Evolutionary conservation across 192 early-diverging fungal species (phyloP), one percentile per base, ranked within the genome.

Genomic region (Backusella luteola): DNA sequence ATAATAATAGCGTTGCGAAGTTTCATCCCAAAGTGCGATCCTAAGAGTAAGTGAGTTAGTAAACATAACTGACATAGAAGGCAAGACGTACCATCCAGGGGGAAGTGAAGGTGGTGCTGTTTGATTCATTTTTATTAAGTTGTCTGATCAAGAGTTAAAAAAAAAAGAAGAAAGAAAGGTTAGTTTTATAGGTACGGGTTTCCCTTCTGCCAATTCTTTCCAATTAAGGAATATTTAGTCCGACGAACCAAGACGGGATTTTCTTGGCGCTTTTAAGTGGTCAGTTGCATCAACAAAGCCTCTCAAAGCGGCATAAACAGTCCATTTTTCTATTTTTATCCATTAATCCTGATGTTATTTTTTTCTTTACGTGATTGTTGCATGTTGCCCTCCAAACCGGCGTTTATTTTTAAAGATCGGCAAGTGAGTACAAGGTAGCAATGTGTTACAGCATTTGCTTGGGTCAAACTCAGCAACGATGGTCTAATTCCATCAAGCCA

Each of bases 21-120:
- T 34, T 34, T 73, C 63, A n/a, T 79, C 77, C 77, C 77, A 79
- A 34, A 74, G 67, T 36, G 77, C 72, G 15, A 79, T 52, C 77
- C 77, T 79, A 74, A 15, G 3, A 19, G 11, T 0, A 32, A 67
- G 7, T 26, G 26, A 29, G 56, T 63, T 63, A 26, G 56, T 29
- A 29, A 63, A 21, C 42, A 14, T 29, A 63, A 29, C 7, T 6
- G 11, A 23, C 12, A 14, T 63, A 29, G 0, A 29, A 23, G 21
- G 1, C 56, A 29, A 32, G 14, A 34, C 12, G 29, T 79, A 79
- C 77, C 77, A 79, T 73, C 77, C 77, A n/a, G 71, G 39, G 2
- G 77, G 77, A 59, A 79, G 72, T 41, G 56, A 63, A 29, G 59
- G 71, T 26, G 77, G 71, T 36, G 72, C 66, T 52, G 66, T 46